Evolutionary conservation across 352 stramenopile genomes (phyloP).

Genomic region (Globisporangium megalacanthum): DNA sequence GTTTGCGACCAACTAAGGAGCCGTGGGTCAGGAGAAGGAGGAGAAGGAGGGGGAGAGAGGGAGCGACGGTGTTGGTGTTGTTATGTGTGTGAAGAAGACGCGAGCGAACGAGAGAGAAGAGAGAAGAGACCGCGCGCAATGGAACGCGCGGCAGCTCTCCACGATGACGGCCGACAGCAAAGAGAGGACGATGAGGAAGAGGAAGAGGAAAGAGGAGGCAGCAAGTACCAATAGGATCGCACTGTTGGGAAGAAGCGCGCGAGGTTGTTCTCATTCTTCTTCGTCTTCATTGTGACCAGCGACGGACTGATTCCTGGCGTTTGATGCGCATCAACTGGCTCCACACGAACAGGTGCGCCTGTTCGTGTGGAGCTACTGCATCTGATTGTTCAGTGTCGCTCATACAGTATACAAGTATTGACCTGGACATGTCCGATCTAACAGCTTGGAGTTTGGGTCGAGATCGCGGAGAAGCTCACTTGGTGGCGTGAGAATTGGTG

Average conservation of each 20-base stretch:
- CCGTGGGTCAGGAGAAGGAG: not conserved
- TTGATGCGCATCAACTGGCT: no score
- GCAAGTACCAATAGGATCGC: conserved; percentile 11
- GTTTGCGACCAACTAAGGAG: conserved; percentile 41
- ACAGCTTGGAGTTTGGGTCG: no score
- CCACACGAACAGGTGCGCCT: no score
- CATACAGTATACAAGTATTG: no score
- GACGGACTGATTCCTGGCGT: no score
- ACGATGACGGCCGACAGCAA: not conserved
- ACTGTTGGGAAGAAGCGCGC: conserved; percentile 9
- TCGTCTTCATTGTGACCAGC: no score
- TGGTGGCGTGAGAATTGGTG: no score
- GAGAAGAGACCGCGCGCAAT: conserved; percentile 19
- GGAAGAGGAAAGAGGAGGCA: conserved; percentile 1
- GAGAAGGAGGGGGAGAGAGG: not conserved
- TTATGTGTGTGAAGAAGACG: conserved; percentile 1
- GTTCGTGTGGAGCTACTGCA: no score
- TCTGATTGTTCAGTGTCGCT: no score
- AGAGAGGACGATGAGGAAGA: not conserved
- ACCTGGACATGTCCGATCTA: no score
- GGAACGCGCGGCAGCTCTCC: conserved; percentile 28
- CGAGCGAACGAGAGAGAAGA: not conserved
- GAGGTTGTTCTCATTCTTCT: no score
- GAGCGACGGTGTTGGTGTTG: conserved; percentile 1
- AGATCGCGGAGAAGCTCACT: no score